Percentiles rank a stretch among this genome's conserved stretches.
These are phyloP conservation scores for Talaromyces marneffei DNA, from an alignment of 2,329 filamentous ascomycete genomes.

Conservation along the genomic window DNA sequence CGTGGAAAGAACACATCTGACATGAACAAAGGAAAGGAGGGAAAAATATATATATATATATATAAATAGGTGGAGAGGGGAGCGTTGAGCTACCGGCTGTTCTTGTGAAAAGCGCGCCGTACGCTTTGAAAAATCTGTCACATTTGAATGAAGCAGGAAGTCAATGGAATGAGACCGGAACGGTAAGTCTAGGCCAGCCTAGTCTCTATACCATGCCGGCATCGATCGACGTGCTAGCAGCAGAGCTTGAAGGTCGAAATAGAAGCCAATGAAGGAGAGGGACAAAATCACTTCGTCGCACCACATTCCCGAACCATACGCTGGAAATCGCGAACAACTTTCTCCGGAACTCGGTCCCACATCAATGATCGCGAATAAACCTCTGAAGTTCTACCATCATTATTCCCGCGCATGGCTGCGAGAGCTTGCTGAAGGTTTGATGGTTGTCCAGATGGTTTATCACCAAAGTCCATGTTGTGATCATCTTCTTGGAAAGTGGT, in stretches of 20 bases:
- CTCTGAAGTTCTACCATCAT: constrained; percentile 57
- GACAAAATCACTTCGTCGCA: constrained; percentile 15
- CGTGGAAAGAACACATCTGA: constrained; percentile 9
- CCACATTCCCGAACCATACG: constrained; percentile 78
- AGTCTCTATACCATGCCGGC: not conserved
- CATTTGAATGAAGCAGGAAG: not conserved
- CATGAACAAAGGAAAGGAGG: constrained; percentile 17
- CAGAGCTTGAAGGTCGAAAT: not conserved
- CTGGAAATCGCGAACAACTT: constrained; percentile 88
- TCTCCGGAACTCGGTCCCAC: constrained; percentile 87
- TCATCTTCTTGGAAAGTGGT: constrained; percentile 58
- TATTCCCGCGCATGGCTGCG: constrained; percentile 64
- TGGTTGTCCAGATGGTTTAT: constrained; percentile 32
- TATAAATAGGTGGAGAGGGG: not conserved
- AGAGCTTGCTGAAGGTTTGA: constrained; percentile 57
- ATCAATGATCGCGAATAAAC: constrained; percentile 89
- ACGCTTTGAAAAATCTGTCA: constrained; percentile 3
- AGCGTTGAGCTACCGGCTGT: constrained; percentile 18
- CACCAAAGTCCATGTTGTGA: constrained; percentile 23
- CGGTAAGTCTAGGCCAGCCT: constrained; percentile 14
- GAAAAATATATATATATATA: not conserved
- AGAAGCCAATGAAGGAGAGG: not conserved
- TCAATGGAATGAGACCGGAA: not conserved
- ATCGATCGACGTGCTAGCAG: not conserved
- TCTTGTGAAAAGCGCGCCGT: constrained; percentile 14